Evolutionary conservation across 352 stramenopile species (phyloP).

Genomic region (Aphanomyces cochlioides): DNA sequence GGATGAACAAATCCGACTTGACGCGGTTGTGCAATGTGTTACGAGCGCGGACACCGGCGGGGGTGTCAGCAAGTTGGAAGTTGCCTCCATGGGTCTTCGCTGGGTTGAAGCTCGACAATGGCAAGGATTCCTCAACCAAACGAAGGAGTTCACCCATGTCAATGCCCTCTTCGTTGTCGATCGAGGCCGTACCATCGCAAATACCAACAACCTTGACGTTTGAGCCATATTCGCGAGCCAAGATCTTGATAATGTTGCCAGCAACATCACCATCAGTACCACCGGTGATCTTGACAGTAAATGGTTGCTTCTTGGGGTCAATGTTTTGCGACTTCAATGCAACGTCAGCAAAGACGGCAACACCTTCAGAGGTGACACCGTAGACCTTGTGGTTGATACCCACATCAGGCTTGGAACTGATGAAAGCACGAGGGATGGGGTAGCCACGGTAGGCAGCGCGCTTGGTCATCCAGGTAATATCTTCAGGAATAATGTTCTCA

Average conservation of each 20-base stretch:
- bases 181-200: constrained; percentile 91
- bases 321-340: constrained; percentile 90
- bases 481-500: constrained; percentile 92
- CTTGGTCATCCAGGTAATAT: constrained; percentile 96
- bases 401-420: constrained; percentile 93
- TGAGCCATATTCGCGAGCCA: constrained; percentile 91
- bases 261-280: constrained; percentile 97
- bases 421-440: constrained; percentile 94
- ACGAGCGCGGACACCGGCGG: constrained; percentile 60
- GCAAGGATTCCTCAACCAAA: constrained; percentile 83
- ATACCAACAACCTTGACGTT: constrained; percentile 91
- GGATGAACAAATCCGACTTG: constrained; percentile 95
- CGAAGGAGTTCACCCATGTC: constrained; percentile 89
- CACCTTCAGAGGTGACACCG: constrained; percentile 96
- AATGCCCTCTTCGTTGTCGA: constrained; percentile 94
- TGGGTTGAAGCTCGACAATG: constrained; percentile 89
- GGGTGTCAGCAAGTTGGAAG: constrained; percentile 52
- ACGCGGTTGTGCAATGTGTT: constrained; percentile 72
- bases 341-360: constrained; percentile 95
- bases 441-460: constrained; percentile 92
- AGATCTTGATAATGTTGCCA: constrained; percentile 98
- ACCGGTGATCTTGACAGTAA: constrained; percentile 97
- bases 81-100: constrained; percentile 48
- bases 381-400: constrained; percentile 99
- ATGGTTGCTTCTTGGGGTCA: constrained; percentile 75